Base-by-base conservation (phyloP, 2,329 filamentous ascomycete genomes). In the Alternaria incomplexa region DNA sequence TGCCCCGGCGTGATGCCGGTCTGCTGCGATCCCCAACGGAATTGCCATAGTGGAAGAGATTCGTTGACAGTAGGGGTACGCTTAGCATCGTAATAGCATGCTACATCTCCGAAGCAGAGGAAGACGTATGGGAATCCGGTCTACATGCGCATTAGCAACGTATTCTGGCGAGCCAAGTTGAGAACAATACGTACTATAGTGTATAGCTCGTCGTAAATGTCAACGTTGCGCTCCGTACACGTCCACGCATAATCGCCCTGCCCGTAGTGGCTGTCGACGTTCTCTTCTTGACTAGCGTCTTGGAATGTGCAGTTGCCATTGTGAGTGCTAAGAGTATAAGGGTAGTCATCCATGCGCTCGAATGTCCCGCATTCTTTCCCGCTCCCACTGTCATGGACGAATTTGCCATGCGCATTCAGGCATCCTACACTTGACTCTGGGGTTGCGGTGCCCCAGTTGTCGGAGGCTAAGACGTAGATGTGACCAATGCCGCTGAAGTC, bases 31-130 rank as follows among this genome's bases (percentile, higher is more conserved):
- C 77, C 76, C 74, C 74, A 79, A 15, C 67, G 72, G 32, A 62
- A 79, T 46, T 73, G 75, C 77, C 77, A 79, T 1, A 79, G 53
- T 1, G 70, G 58, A 4, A 71, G 55, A 9, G 46, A 57, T 17
- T 76, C 71, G 12, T 64, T 62, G 12, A 23, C 15, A 6, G 36
- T 23, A 6, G 76, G 76, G 2, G 62, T 46, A n/a, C 55, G 62
- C 53, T 76, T 77, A 3, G 67, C 74, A 47, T 79, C 77, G 48
- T 76, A 79, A 65, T 68, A 78, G 56, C 77, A 79, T 23, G 73
- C 71, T 22, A 76, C 58, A 51, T 78, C 76, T 23, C 75, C 75
- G 43, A 68, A 75, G 68, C 76, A 79, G 46, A 79, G 71, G 62
- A 77, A 78, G 13, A 71, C 58, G 61, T 78, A 70, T 5, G 69